A percentile compares a stretch with the other conserved stretches of the same genome.
These are phyloP conservation scores for Sporothrix inflata DNA, from an alignment of 2,329 filamentous ascomycete genomes.

Conservation along the genomic window DNA sequence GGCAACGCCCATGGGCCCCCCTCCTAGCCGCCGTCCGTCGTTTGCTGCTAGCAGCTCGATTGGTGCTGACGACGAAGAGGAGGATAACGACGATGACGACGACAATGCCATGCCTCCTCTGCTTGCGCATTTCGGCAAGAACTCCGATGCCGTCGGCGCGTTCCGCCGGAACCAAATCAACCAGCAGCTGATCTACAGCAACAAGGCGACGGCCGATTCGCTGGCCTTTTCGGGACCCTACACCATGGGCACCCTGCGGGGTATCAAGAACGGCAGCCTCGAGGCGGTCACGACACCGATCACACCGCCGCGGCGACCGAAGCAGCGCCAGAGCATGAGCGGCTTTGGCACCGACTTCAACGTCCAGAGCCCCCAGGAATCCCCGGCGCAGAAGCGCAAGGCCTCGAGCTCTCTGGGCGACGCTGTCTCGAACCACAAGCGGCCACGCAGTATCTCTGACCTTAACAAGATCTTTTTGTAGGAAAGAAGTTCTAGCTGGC, in stretches of 20 bases:
- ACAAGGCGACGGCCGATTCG: constrained; percentile 64
- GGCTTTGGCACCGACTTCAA: constrained; percentile 39
- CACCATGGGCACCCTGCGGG: constrained; percentile 62
- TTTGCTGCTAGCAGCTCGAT: constrained; percentile 13
- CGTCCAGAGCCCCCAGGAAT: constrained; percentile 55
- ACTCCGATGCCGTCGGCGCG: constrained; percentile 70
- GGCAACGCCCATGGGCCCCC: constrained; percentile 36
- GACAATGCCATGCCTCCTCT: constrained; percentile 53
- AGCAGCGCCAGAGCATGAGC: constrained; percentile 46
- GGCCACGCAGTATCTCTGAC: constrained; percentile 63
- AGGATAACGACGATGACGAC: constrained; percentile 34
- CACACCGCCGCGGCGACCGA: constrained; percentile 66
- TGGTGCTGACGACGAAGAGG: constrained; percentile 43
- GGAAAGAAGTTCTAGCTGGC: neutral
- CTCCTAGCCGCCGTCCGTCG: constrained; percentile 12
- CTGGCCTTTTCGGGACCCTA: constrained; percentile 64
- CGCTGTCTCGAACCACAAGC: constrained; percentile 54
- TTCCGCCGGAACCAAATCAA: constrained; percentile 73
- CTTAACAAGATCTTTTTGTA: constrained; percentile 46
- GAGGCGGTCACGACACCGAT: constrained; percentile 69
- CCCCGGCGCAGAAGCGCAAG: constrained; percentile 58
- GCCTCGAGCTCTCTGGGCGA: constrained; percentile 44
- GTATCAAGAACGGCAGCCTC: constrained; percentile 68
- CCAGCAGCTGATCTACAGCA: constrained; percentile 62
- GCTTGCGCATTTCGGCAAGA: constrained; percentile 69